phyloP scores from a whole-genome alignment of 2,329 filamentous ascomycete species.

The Arthrinium phaeospermum region DNA sequence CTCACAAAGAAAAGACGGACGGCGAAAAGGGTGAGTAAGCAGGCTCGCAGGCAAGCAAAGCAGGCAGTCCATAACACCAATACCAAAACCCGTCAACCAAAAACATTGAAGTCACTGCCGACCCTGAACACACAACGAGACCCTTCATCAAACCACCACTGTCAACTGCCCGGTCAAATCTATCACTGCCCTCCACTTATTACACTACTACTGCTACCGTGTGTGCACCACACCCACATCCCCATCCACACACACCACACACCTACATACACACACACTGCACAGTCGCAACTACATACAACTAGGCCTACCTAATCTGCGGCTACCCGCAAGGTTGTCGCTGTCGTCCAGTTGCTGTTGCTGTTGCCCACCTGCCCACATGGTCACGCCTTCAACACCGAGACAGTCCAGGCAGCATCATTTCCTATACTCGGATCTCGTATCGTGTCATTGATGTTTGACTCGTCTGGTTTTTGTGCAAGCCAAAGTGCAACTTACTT shows the following conservation, averaged over 20 bases:
- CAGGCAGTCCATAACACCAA: not conserved
- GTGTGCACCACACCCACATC: not conserved
- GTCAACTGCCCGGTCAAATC: conserved; percentile 10
- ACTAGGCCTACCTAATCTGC: conserved; percentile 3
- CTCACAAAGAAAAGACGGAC: not conserved
- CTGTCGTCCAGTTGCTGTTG: not conserved
- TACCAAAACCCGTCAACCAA: not conserved
- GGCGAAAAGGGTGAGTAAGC: not conserved
- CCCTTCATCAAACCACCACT: conserved; percentile 6
- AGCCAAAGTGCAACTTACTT: not conserved
- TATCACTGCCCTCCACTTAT: conserved; percentile 12
- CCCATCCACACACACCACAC: not conserved
- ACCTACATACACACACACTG: not conserved
- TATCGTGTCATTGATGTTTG: conserved; percentile 12
- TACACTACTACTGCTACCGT: not conserved
- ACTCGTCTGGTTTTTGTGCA: not conserved
- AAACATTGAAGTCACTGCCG: not conserved
- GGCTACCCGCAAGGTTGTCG: conserved; percentile 13
- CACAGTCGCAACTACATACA: conserved; percentile 2
- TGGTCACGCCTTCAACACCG: conserved; percentile 9
- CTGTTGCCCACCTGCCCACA: conserved; percentile 8
- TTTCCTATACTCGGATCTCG: conserved; percentile 9
- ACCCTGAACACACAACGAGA: not conserved
- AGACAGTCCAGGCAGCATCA: conserved; percentile 1
- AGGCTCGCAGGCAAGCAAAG: not conserved